These are phyloP conservation scores for Pelagomonas calceolata DNA, from an alignment of 108 stramenopile genomes.

Conservation along the genomic window DNA sequence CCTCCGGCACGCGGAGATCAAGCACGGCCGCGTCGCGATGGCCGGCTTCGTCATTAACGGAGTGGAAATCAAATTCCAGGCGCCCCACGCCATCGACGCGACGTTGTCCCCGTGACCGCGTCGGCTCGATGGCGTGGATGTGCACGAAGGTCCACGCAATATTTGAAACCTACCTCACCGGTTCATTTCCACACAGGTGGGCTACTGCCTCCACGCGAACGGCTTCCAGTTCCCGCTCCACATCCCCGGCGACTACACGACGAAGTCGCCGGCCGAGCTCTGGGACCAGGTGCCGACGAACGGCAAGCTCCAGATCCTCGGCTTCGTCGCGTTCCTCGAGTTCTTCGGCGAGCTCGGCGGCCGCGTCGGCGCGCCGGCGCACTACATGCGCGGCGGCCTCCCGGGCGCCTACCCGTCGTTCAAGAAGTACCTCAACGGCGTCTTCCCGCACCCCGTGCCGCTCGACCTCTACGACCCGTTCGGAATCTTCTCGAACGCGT, in stretches of 20 bases:
- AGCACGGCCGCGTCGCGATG: slow-evolving; percentile 35
- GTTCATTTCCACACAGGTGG: too few species aligned
- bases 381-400: slow-evolving; percentile 65
- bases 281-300: background rate
- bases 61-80: too few species aligned
- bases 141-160: too few species aligned
- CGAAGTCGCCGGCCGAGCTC: background rate
- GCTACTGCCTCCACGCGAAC: background rate
- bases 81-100: too few species aligned
- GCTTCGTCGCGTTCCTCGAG: background rate
- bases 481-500: slow-evolving; percentile 10
- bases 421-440: slow-evolving; percentile 19
- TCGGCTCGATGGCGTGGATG: too few species aligned
- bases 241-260: background rate
- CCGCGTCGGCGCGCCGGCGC: slow-evolving; percentile 16
- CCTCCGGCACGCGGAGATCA: slow-evolving; percentile 35
- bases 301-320: background rate
- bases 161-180: too few species aligned
- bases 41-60: slow-evolving; percentile 44
- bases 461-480: slow-evolving; percentile 19
- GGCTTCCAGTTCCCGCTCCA: background rate
- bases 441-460: slow-evolving; percentile 21
- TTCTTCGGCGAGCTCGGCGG: slow-evolving; percentile 50
- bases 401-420: slow-evolving; percentile 60
- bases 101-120: too few species aligned